Evolutionary conservation across 2,329 filamentous ascomycete species (phyloP).

Genomic region (Penicillium sp.): DNA sequence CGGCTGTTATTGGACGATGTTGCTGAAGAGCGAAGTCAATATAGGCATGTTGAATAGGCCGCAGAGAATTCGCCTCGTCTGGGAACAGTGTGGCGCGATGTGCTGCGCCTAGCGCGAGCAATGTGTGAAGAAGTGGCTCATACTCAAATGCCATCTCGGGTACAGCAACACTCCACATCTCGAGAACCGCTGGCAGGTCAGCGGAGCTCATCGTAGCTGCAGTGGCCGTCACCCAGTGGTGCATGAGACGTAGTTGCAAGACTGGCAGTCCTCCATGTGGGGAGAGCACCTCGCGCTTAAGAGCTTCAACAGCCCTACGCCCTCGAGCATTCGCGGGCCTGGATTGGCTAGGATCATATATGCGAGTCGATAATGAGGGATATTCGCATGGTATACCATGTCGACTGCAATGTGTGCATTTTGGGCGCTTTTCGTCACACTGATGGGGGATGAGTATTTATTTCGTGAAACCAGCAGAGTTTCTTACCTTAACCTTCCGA

Average conservation of each 20-base stretch:
- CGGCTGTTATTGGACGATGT: slow-evolving; percentile 14
- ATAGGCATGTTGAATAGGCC: slow-evolving; percentile 17
- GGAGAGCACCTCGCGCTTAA: slow-evolving; percentile 4
- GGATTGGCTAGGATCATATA: slow-evolving; percentile 9
- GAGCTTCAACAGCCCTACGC: neutral
- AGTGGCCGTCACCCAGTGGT: slow-evolving; percentile 19
- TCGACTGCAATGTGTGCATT: slow-evolving; percentile 15
- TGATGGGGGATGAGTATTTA: slow-evolving; percentile 2
- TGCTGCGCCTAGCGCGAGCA: slow-evolving; percentile 17
- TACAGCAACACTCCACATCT: slow-evolving; percentile 19
- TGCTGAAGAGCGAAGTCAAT: slow-evolving; percentile 15
- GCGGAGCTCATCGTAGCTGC: slow-evolving; percentile 22
- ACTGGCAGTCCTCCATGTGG: slow-evolving; percentile 11
- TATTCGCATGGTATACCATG: slow-evolving; percentile 16
- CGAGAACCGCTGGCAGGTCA: slow-evolving; percentile 10
- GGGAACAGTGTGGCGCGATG: slow-evolving; percentile 15
- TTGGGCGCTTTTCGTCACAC: slow-evolving; percentile 18
- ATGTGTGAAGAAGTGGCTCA: slow-evolving; percentile 20
- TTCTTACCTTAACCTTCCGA: slow-evolving; percentile 20
- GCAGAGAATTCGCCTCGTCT: slow-evolving; percentile 12
- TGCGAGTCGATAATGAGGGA: slow-evolving; percentile 5
- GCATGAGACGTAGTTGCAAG: slow-evolving; percentile 17
- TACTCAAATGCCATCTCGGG: slow-evolving; percentile 23
- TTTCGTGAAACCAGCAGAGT: neutral
- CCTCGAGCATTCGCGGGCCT: neutral